Evolutionary conservation across 1,284 basidiomycete genomes (phyloP).

Genomic region (Ustilago vetiveriae): DNA sequence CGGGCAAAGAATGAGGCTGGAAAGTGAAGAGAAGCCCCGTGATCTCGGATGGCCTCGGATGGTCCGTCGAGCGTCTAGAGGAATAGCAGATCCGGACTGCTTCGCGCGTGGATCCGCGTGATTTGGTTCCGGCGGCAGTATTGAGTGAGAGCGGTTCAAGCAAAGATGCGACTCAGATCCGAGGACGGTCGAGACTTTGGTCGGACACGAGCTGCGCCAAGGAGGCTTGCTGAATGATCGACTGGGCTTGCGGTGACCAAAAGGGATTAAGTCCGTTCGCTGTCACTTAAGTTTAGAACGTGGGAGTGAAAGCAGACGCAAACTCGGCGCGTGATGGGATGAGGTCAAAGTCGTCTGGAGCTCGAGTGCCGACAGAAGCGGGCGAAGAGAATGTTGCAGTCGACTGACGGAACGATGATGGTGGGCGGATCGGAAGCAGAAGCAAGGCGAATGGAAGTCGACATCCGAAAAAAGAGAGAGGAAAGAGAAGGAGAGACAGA

Average conservation of each 20-base stretch:
- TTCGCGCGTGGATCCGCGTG: neutral
- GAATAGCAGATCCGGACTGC: neutral
- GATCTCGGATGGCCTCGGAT: neutral
- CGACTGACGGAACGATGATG: too few species aligned
- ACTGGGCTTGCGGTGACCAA: too few species aligned
- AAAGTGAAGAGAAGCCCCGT: neutral
- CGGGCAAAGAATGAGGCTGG: neutral
- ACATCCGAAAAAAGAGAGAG: neutral
- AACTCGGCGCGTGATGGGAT: neutral
- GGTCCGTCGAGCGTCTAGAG: neutral
- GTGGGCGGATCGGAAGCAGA: too few species aligned
- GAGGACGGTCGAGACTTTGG: neutral
- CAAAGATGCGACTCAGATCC: neutral
- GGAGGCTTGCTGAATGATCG: neutral
- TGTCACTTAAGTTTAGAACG: too few species aligned
- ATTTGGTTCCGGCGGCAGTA: too few species aligned
- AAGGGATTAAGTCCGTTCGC: too few species aligned
- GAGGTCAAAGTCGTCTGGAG: conserved; percentile 1
- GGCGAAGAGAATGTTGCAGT: neutral
- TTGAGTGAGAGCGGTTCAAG: too few species aligned
- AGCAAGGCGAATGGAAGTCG: conserved; percentile 1
- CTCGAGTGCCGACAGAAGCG: neutral
- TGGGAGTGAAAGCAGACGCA: neutral
- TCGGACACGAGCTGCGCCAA: too few species aligned
- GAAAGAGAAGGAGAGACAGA: neutral